Conservation (phyloP, 768 basidiomycete genomes). For the Podaxis sp. region DNA sequence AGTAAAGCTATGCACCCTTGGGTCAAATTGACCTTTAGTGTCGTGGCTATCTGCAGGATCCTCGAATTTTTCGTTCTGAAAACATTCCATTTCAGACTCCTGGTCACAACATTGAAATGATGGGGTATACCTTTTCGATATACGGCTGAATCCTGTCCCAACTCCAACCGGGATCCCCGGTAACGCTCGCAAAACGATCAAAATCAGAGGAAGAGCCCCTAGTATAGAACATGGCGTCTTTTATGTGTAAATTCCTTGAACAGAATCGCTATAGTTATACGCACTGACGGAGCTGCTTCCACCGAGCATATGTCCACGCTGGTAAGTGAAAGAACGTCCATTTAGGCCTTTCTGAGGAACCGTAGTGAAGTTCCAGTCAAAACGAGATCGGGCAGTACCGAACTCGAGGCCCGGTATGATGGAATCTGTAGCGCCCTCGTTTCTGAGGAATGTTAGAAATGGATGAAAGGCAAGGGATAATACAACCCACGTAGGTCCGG, state of each 20-base stretch:
- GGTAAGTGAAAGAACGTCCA: constrained; percentile 24
- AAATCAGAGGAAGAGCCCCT: constrained; percentile 17
- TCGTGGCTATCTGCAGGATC: constrained; percentile 20
- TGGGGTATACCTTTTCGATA: constrained; percentile 23
- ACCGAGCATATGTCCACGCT: constrained; percentile 32
- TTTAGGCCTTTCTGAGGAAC: constrained; percentile 27
- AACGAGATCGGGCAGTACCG: neutral
- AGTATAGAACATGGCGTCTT: constrained; percentile 18
- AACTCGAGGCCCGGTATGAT: constrained; percentile 19
- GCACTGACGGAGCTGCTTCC: constrained; percentile 23
- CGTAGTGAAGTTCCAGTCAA: constrained; percentile 34
- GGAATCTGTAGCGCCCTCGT: constrained; percentile 20
- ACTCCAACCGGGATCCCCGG: constrained; percentile 16
- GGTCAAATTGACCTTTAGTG: constrained; percentile 22
- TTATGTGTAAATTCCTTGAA: neutral
- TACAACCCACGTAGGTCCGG: constrained; percentile 25
- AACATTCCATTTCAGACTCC: neutral
- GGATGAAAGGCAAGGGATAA: neutral
- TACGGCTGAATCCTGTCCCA: constrained; percentile 16
- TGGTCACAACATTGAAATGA: neutral
- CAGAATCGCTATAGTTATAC: neutral
- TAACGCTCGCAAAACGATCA: constrained; percentile 16
- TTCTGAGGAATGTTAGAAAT: constrained; percentile 15
- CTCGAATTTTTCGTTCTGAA: constrained; percentile 21
- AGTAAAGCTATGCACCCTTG: constrained; percentile 20